Evolutionary conservation across 306 rosid species (phyloP), one percentile per base, ranked within the genome.

Genomic region (Luffa aegyptiaca): DNA sequence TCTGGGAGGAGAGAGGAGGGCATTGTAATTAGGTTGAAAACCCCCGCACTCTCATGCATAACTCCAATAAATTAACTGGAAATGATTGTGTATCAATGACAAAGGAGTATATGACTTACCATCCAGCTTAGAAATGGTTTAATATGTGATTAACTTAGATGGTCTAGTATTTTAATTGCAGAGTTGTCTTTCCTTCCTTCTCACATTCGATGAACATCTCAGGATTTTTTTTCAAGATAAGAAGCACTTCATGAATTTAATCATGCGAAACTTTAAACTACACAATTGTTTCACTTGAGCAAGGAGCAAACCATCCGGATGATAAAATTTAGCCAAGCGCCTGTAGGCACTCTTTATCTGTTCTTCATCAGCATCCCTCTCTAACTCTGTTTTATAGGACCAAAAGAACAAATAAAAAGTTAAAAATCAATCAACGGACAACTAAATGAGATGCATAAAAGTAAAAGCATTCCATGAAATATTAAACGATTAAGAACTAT

Each of bases 281-380:
- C 21, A 35, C 5, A 18, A 20, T 48, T 39, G 56, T 66, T 36
- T 53, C 48, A 42, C 82, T 73, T 82, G 71, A 73, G 51, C 56
- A 76, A 83, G 59, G 84, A 36, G 57, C 92, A 84, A 81, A 95
- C 98, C 98, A 88, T 95, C 98, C 13, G 98, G 98, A 87, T 95
- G 98, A 86, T 92, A 95, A 84, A 82, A 92, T 81, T 95, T 95
- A 72, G 97, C 98, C 92, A 95, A 86, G 48, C 93, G 93, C 84
- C 97, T 88, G 73, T 95, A 95, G 6, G 98, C 88, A 82, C 75
- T 84, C 89, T 95, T 95, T 83, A 95, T 95, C 91, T 89, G 89
- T 55, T 91, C 97, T 2, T 92, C 98, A 64, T 88, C 92, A 35
- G 97, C 97, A 80, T 89, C 89, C 87, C 86, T 80, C 84, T 91